Evolutionary conservation across 306 rosid genomes (phyloP).

Genomic region (Medicago ruthenica): DNA sequence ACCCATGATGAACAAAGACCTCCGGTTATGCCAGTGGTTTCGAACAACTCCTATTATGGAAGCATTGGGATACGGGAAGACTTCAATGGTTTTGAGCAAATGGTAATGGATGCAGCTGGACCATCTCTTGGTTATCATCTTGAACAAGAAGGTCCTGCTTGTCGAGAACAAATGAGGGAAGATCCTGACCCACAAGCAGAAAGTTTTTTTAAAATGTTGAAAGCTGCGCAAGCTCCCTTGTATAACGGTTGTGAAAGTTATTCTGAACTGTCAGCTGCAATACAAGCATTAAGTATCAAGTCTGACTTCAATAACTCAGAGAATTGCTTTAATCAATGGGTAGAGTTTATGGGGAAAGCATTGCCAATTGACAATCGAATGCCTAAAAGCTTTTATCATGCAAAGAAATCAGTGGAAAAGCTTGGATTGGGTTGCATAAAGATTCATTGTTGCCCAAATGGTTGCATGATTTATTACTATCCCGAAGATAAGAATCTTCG

Average conservation of each 20-base stretch:
- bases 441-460: too few species aligned
- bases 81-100: not conserved
- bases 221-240: not conserved
- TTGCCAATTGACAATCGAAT: not conserved
- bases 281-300: constrained; percentile 13
- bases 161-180: not conserved
- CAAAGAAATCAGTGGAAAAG: too few species aligned
- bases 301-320: not conserved
- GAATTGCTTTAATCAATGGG: not conserved
- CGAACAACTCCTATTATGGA: not conserved
- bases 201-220: not conserved
- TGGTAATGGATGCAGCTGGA: not conserved
- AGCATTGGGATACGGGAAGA: not conserved
- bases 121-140: not conserved
- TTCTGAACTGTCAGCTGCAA: not conserved
- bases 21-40: not conserved
- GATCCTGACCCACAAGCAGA: not conserved
- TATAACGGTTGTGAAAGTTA: not conserved
- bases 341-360: not conserved
- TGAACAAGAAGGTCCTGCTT: not conserved
- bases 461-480: too few species aligned
- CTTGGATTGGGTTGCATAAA: too few species aligned
- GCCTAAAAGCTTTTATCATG: not conserved
- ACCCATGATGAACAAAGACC: not conserved
- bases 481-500: too few species aligned